Percentiles rank a stretch among this genome's conserved stretches.
These are phyloP conservation scores for Lathyrus tuberosus DNA, from an alignment of 306 rosid genomes.

Conservation along the genomic window DNA sequence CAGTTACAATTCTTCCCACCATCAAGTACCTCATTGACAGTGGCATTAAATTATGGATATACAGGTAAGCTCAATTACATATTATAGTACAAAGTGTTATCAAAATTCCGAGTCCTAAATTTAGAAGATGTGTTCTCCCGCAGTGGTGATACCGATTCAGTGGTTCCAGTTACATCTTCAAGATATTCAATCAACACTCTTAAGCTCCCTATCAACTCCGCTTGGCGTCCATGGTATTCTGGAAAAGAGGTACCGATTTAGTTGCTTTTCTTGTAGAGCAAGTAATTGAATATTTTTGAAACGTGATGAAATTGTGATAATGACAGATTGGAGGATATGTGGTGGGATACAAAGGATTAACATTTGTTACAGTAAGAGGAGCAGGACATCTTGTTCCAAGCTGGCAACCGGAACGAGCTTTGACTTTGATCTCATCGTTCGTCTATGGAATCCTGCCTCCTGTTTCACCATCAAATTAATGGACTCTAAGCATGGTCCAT, in stretches of 20 bases:
- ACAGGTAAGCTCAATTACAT: constrained; percentile 35
- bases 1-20: constrained; percentile 33
- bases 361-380: no score
- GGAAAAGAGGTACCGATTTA: constrained; percentile 46
- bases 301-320: background rate
- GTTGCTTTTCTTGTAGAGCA: background rate
- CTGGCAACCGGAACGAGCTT: constrained; percentile 15
- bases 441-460: constrained; percentile 35
- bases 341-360: no score
- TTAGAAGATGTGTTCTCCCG: background rate
- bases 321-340: constrained; percentile 32
- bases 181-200: no score
- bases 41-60: constrained; percentile 40
- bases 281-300: background rate
- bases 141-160: constrained; percentile 59
- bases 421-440: constrained; percentile 48
- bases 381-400: no score
- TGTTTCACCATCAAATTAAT: no score
- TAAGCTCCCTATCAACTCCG: no score
- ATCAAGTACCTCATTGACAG: background rate
- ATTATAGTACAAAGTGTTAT: background rate
- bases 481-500: background rate
- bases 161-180: constrained; percentile 42
- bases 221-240: constrained; percentile 10
- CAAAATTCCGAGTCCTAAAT: no score